Evolutionary conservation across 345 rosid species (phyloP).

Genomic region (Aethionema arabicum): DNA sequence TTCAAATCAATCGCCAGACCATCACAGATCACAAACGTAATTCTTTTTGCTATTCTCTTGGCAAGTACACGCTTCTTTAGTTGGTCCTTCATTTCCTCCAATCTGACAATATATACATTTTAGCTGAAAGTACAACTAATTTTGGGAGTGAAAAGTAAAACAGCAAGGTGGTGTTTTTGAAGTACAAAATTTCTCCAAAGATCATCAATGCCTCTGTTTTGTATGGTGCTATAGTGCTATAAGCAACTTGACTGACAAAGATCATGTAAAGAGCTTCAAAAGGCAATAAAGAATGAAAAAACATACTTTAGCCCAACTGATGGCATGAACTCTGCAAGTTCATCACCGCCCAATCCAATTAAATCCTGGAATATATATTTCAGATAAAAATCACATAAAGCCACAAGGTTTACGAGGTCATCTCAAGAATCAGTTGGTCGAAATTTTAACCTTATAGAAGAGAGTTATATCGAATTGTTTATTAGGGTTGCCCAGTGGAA

Average conservation of each 20-base stretch:
- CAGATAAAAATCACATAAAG: constrained; percentile 1
- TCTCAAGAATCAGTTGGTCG: constrained; percentile 21
- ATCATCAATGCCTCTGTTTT: neutral
- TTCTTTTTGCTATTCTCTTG: constrained; percentile 70
- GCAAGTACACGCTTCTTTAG: constrained; percentile 78
- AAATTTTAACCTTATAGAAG: constrained; percentile 44
- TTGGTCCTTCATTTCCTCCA: constrained; percentile 89
- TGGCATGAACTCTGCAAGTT: constrained; percentile 57
- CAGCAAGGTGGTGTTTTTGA: constrained; percentile 2
- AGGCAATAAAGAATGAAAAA: constrained; percentile 12
- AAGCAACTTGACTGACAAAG: constrained; percentile 10
- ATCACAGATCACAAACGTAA: constrained; percentile 52
- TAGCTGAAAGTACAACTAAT: neutral
- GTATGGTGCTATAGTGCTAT: constrained; percentile 1
- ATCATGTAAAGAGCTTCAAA: neutral
- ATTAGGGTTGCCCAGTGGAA: constrained; percentile 65
- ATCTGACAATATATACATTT: constrained; percentile 45
- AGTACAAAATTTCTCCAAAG: constrained; percentile 22
- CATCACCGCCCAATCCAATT: constrained; percentile 69
- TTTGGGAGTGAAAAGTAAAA: constrained; percentile 11
- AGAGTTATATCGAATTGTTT: constrained; percentile 62
- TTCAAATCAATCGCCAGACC: constrained; percentile 77
- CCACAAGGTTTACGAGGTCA: constrained; percentile 15
- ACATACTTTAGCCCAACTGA: constrained; percentile 67
- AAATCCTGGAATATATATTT: constrained; percentile 53